Percentiles rank a stretch among this genome's conserved stretches.
These are phyloP conservation scores for Penicillium fimorum DNA, from an alignment of 495 filamentous ascomycete species.

Conservation along the genomic window DNA sequence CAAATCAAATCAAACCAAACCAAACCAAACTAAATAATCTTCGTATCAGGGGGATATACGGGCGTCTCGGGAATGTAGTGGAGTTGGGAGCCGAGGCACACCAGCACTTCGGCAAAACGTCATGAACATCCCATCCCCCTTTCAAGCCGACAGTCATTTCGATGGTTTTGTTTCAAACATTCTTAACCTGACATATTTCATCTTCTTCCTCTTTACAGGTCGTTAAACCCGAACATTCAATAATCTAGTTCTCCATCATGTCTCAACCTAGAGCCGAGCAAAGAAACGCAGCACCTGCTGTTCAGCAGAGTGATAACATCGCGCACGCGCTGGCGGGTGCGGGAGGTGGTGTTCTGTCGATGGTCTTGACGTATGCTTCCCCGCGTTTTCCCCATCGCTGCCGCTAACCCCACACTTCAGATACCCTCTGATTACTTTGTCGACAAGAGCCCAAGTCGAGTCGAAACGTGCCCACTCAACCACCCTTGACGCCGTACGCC, in stretches of 20 bases:
- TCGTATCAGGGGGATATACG: not conserved
- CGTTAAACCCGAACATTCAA: not conserved
- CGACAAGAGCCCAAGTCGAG: slow-evolving; percentile 96
- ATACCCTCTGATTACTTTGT: slow-evolving; percentile 96
- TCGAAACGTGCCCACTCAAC: slow-evolving; percentile 84
- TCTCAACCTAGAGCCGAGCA: slow-evolving; percentile 38
- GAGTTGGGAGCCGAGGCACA: slow-evolving; percentile 42
- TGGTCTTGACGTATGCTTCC: slow-evolving; percentile 77
- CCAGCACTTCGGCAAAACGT: slow-evolving; percentile 42
- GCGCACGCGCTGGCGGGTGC: slow-evolving; percentile 85
- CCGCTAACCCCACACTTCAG: slow-evolving; percentile 41
- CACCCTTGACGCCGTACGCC: slow-evolving; percentile 75
- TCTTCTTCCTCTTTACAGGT: slow-evolving; percentile 15
- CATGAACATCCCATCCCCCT: slow-evolving; percentile 33
- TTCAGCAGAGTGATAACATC: slow-evolving; percentile 84
- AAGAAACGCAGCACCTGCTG: slow-evolving; percentile 42
- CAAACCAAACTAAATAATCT: not conserved
- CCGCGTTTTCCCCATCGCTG: slow-evolving; percentile 15
- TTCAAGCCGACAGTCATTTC: slow-evolving; percentile 36
- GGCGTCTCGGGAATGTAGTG: slow-evolving; percentile 20
- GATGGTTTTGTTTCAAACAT: not conserved
- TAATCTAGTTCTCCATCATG: slow-evolving; percentile 27
- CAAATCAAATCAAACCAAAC: not conserved
- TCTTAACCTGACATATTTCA: slow-evolving; percentile 13
- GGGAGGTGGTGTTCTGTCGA: slow-evolving; percentile 89